Evolutionary conservation across 495 filamentous ascomycete species (phyloP), one percentile per base, ranked within the genome.

Genomic region (Talaromyces ruber): DNA sequence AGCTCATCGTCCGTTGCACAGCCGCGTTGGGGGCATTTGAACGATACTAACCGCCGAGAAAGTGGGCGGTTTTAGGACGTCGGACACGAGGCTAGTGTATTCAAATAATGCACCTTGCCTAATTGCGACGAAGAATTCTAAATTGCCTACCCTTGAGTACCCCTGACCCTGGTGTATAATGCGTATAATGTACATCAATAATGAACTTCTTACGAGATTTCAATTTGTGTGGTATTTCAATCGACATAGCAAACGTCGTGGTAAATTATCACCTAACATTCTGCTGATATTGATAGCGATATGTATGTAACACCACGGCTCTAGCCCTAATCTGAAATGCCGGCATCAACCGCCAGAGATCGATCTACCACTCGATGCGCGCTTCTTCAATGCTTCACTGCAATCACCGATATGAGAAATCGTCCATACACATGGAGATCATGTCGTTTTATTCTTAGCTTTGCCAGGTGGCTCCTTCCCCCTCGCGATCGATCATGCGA

Each of bases 1-100:
- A 73, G 69, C 51, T 68, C 73, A 7, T 60, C 66, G 21, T 66
- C 65, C n/a, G 63, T 70, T 29, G 65, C 65, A 57, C 66, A 73
- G 14, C 59, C 39, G n/a, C 72, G 71, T 43, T 63, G 65, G 61
- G 69, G 62, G 60, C 67, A 71, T 50, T 51, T 71, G 12, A 50
- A 25, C 30, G 50, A 61, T 24, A 12, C 25, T 12, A 21, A 39
- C 32, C 58, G 58, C 18, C 29, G 26, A 52, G 26, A 54, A 29
- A 52, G 39, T 16, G 47, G 47, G 24, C 39, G 18, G 26, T 61
- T 60, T 12, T 51, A 29, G 18, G 14, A 21, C 50, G 4, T 26
- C 22, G 34, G 22, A 32, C 28, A 2, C 21, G 45, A 14, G 26
- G 26, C 22, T 28, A 25, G 11, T 22, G 39, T 7, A 54, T 26